These are phyloP conservation scores for Sordaria brevicollis DNA, from an alignment of 495 filamentous ascomycete species.

Conservation along the genomic window DNA sequence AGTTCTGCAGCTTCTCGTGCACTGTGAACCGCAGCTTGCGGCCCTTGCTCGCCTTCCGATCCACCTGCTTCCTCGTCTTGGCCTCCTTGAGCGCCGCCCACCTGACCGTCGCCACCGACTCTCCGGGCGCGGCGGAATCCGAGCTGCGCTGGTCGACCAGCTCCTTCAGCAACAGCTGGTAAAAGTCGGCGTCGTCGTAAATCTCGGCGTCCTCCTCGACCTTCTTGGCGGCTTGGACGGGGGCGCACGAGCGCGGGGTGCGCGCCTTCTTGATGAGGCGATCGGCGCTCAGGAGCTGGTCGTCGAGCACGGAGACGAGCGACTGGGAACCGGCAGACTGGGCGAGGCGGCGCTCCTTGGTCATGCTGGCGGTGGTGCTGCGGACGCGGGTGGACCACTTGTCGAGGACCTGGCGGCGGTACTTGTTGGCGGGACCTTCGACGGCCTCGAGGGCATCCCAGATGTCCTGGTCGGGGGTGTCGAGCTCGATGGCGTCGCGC, in stretches of 20 bases:
- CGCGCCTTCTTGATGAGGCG: conserved; percentile 58
- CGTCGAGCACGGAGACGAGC: conserved; percentile 61
- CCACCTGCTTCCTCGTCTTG: conserved; percentile 71
- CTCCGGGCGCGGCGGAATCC: conserved; percentile 38
- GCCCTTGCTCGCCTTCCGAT: conserved; percentile 92
- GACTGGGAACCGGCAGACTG: conserved; percentile 46
- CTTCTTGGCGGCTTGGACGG: conserved; percentile 47
- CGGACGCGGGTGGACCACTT: conserved; percentile 58
- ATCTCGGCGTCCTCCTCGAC: conserved; percentile 43
- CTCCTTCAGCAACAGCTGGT: conserved; percentile 82
- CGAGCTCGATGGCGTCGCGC: conserved; percentile 34
- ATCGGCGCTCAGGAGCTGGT: conserved; percentile 58
- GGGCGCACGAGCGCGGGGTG: conserved; percentile 62
- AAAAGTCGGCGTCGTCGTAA: conserved; percentile 92
- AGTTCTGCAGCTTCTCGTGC: conserved; percentile 95
- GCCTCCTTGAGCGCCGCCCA: conserved; percentile 67
- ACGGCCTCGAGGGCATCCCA: conserved; percentile 60
- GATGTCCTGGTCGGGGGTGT: conserved; percentile 48
- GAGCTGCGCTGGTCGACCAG: conserved; percentile 76
- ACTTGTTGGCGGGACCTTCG: conserved; percentile 44
- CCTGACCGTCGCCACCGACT: conserved; percentile 34
- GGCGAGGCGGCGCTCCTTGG: conserved; percentile 36
- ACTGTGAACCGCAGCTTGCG: conserved; percentile 87
- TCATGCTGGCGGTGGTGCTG: conserved; percentile 27
- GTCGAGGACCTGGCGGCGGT: conserved; percentile 47